phyloP scores from a whole-genome alignment of 257 asterid genomes.

The Lantana camara region DNA sequence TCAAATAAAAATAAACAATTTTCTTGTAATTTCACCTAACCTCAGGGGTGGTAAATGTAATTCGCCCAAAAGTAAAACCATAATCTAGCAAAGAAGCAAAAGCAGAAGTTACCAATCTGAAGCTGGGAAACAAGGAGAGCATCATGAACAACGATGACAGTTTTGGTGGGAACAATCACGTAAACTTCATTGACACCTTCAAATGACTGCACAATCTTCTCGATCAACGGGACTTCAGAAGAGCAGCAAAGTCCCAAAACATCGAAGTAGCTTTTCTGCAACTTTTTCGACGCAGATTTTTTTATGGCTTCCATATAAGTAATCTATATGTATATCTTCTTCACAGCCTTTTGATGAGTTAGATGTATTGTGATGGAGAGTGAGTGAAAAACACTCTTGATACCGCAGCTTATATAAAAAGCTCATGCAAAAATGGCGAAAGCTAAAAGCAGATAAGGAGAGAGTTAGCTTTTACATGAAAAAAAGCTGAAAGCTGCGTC shows the following conservation, averaged over 20 bases:
- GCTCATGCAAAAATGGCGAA: not conserved
- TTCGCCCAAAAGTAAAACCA: no score
- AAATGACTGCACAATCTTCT: conserved; percentile 46
- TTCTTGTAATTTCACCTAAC: no score
- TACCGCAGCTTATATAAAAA: not conserved
- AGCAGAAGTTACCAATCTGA: conserved; percentile 55
- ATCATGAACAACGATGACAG: conserved; percentile 64
- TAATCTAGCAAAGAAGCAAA: no score
- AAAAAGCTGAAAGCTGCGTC: not conserved
- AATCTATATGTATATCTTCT: no score
- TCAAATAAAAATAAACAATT: no score
- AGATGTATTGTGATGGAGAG: not conserved
- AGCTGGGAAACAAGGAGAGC: conserved; percentile 49
- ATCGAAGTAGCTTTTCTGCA: conserved; percentile 66
- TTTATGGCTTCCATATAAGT: conserved; percentile 24
- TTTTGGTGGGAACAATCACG: conserved; percentile 53
- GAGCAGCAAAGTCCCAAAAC: conserved; percentile 72
- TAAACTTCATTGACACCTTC: conserved; percentile 60
- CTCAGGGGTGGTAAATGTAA: no score
- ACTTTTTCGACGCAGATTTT: conserved; percentile 9
- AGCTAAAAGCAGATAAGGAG: not conserved
- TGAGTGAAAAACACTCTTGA: not conserved
- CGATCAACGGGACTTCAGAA: conserved; percentile 58
- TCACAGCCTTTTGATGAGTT: no score
- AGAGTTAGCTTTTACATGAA: not conserved